Evolutionary conservation across 495 filamentous ascomycete genomes (phyloP).

Genomic region (Xylaria castorea): DNA sequence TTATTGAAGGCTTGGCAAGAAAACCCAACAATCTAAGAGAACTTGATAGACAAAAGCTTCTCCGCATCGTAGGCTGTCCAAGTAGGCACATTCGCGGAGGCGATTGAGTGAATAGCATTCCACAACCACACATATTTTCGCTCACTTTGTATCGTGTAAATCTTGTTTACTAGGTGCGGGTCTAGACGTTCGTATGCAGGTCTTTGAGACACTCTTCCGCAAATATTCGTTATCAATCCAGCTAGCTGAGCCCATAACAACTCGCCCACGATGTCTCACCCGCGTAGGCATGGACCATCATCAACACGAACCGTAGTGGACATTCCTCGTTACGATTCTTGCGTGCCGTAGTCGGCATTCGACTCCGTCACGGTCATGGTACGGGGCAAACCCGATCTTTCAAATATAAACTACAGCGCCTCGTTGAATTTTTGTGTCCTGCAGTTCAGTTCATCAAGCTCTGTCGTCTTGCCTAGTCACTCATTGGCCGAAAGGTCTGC

Average conservation of each 20-base stretch:
- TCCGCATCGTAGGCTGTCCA: not conserved
- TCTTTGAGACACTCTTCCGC: not conserved
- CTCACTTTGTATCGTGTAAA: not conserved
- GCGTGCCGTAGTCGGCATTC: slow-evolving; percentile 39
- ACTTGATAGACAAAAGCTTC: not conserved
- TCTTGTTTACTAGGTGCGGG: not conserved
- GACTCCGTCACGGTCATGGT: slow-evolving; percentile 29
- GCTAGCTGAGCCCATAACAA: not conserved
- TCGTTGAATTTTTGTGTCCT: not conserved
- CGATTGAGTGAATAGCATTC: not conserved
- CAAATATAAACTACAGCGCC: slow-evolving; percentile 27
- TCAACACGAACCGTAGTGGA: slow-evolving; percentile 33
- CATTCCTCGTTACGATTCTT: slow-evolving; percentile 34
- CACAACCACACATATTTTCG: not conserved
- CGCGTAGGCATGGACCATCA: slow-evolving; percentile 28
- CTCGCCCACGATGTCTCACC: slow-evolving; percentile 35
- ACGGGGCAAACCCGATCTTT: slow-evolving; percentile 25
- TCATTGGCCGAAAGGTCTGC: slow-evolving; percentile 30
- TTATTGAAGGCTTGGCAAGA: not conserved
- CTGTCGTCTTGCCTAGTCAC: slow-evolving; percentile 31
- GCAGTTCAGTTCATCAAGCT: slow-evolving; percentile 20
- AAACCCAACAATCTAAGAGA: not conserved
- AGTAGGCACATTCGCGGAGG: not conserved
- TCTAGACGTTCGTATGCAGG: not conserved
- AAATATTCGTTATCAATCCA: not conserved